Conservation (phyloP, 306 rosid genomes). For the Acacia acuminata region DNA sequence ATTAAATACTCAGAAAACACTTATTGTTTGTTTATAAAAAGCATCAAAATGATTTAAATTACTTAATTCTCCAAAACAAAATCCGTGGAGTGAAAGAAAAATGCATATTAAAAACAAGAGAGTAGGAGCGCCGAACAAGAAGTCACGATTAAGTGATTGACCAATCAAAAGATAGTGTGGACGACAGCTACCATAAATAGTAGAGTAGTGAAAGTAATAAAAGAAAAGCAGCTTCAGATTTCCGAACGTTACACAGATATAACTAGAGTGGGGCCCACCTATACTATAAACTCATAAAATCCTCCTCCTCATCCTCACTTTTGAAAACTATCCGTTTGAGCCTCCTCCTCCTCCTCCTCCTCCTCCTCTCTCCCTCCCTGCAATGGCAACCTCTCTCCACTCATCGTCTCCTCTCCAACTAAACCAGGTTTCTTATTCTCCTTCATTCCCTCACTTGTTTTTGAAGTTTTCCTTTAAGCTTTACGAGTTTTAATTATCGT, state of each 20-base stretch:
- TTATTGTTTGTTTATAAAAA: too few relatives aligned
- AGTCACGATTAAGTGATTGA: background rate
- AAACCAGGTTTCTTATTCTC: slow-evolving; percentile 48
- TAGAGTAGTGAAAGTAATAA: background rate
- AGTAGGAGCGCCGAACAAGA: background rate
- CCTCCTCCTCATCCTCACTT: slow-evolving; percentile 24
- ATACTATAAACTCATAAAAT: slow-evolving; percentile 28
- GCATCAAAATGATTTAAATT: too few relatives aligned
- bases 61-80: too few relatives aligned
- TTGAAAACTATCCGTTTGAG: slow-evolving; percentile 80
- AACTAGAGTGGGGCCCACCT: background rate
- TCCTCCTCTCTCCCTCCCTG: background rate
- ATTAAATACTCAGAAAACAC: too few relatives aligned
- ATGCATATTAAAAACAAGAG: too few relatives aligned
- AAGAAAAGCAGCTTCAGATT: slow-evolving; percentile 8
- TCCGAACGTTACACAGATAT: slow-evolving; percentile 49
- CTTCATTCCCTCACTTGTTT: background rate
- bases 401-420: slow-evolving; percentile 48
- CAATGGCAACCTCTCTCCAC: slow-evolving; percentile 60
- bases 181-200: background rate
- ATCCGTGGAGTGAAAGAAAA: too few relatives aligned
- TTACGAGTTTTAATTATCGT: background rate
- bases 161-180: background rate
- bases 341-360: background rate
- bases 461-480: background rate